Percentiles rank a stretch among this genome's conserved stretches.
phyloP scores from a whole-genome alignment of 257 asterid species.

The Henckelia pumila region DNA sequence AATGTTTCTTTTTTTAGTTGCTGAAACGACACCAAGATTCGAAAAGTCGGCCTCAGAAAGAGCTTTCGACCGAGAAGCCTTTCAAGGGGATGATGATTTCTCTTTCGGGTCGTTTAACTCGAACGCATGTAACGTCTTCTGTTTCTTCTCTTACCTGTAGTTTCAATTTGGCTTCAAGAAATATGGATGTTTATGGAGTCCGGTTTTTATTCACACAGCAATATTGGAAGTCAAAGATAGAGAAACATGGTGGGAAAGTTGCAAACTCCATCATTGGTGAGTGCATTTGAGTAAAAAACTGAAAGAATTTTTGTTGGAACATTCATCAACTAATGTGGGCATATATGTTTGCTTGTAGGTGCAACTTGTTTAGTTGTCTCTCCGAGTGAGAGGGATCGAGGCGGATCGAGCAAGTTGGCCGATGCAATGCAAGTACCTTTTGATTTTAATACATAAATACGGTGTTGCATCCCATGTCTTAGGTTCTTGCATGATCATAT shows the following conservation, averaged over 20 bases:
- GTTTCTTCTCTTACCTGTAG: not conserved
- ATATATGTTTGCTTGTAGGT: constrained; percentile 35
- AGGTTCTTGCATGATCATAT: too few species aligned
- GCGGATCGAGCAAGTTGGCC: constrained; percentile 70
- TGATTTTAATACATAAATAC: not conserved
- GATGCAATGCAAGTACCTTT: constrained; percentile 65
- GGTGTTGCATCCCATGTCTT: too few species aligned
- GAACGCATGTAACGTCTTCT: constrained; percentile 48
- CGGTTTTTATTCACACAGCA: constrained; percentile 39
- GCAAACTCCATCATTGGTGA: constrained; percentile 69
- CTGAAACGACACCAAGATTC: constrained; percentile 47
- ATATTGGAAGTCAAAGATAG: constrained; percentile 73
- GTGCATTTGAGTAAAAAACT: not conserved
- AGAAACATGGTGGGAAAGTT: constrained; percentile 75
- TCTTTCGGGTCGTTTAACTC: constrained; percentile 69
- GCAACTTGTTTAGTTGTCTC: constrained; percentile 67
- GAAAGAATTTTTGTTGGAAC: not conserved
- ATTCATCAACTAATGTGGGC: not conserved
- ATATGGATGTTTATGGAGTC: not conserved
- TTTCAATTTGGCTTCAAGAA: not conserved
- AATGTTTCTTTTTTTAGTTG: constrained; percentile 35
- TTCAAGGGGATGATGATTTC: constrained; percentile 63
- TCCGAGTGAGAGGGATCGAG: constrained; percentile 71
- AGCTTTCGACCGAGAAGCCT: constrained; percentile 37
- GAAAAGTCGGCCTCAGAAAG: constrained; percentile 29